Percentiles rank a stretch among this genome's conserved stretches.
Conservation (phyloP, 106 monocot species). For the Dendrobium officinale region DNA sequence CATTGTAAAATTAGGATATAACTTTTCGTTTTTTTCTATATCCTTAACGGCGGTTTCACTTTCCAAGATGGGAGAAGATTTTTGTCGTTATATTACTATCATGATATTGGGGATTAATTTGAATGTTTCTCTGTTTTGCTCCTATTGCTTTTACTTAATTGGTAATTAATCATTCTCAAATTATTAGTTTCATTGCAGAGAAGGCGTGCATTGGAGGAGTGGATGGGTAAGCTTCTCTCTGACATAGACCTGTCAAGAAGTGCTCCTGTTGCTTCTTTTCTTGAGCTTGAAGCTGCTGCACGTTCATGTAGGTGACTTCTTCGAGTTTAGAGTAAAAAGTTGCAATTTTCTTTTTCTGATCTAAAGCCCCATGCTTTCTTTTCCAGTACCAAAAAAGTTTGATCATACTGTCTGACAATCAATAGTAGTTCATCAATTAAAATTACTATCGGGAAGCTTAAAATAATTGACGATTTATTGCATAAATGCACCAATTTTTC, state of each 20-base stretch:
- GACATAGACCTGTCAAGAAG: slow-evolving; percentile 92
- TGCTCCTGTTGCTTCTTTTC: slow-evolving; percentile 75
- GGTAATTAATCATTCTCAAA: too few species aligned
- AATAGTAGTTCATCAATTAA: background rate
- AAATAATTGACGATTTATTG: background rate
- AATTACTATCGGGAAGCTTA: background rate
- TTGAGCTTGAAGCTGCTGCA: slow-evolving; percentile 90
- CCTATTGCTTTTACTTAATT: too few species aligned
- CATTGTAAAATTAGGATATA: too few species aligned
- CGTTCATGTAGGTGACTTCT: slow-evolving; percentile 67
- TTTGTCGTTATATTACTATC: too few species aligned
- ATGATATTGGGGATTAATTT: too few species aligned
- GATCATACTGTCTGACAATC: too few species aligned
- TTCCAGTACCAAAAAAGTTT: too few species aligned
- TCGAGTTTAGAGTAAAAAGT: background rate
- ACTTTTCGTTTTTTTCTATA: too few species aligned
- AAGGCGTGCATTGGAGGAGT: slow-evolving; percentile 85
- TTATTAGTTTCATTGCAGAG: slow-evolving; percentile 41
- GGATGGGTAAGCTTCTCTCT: slow-evolving; percentile 81
- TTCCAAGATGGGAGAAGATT: too few species aligned
- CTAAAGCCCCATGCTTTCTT: too few species aligned
- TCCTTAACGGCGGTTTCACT: too few species aligned
- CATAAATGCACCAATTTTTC: slow-evolving; percentile 6
- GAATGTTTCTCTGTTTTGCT: too few species aligned
- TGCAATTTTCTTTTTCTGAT: background rate